Evolutionary conservation across 257 asterid genomes (phyloP).

Genomic region (Misopates orontium): DNA sequence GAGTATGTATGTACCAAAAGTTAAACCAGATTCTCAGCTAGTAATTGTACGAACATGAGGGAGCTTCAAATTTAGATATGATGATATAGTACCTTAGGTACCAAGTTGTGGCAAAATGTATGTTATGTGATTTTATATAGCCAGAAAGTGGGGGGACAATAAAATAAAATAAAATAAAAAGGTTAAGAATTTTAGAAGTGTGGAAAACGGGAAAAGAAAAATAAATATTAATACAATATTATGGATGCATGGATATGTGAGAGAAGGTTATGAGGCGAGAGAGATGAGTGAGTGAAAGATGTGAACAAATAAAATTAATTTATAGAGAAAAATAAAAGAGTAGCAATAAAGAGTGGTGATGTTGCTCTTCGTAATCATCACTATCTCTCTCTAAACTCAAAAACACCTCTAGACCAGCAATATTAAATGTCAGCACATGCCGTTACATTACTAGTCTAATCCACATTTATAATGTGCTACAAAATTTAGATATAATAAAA

Average conservation of each 20-base stretch:
- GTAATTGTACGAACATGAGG: neutral
- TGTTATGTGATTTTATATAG: neutral
- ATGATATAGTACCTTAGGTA: neutral
- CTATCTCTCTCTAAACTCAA: neutral
- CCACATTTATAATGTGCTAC: too few species aligned
- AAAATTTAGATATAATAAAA: neutral
- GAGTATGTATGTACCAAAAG: too few species aligned
- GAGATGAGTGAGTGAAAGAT: constrained; percentile 35
- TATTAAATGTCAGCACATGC: constrained; percentile 50
- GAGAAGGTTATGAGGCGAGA: neutral
- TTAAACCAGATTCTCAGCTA: too few species aligned
- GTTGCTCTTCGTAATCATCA: neutral
- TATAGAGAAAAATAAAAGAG: constrained; percentile 35
- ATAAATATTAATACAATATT: neutral
- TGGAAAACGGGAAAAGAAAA: neutral
- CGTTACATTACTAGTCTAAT: constrained; percentile 34
- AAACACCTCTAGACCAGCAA: constrained; percentile 28
- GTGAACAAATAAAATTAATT: constrained; percentile 37
- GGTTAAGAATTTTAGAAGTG: neutral
- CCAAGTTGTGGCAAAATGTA: constrained; percentile 1
- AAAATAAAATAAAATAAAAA: too few species aligned
- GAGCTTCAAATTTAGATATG: neutral
- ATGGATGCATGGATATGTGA: neutral
- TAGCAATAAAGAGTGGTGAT: constrained; percentile 43
- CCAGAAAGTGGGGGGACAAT: neutral